Evolutionary conservation across 345 rosid genomes (phyloP), one percentile per base, ranked within the genome.

Genomic region (Chamaenerion angustifolium): DNA sequence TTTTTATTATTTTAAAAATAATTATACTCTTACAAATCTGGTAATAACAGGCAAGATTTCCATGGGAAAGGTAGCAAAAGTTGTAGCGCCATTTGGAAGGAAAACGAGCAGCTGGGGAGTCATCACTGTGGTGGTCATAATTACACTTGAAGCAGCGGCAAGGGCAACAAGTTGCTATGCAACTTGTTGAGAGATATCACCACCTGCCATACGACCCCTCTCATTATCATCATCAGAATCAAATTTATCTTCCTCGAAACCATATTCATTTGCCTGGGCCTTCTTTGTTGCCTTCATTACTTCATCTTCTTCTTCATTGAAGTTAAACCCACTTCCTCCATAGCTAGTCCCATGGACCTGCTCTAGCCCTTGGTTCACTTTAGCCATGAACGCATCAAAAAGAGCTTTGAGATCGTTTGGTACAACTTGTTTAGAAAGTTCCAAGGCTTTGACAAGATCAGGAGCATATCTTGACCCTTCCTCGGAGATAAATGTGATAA

Each of bases 291-390:
- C 98, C 58, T 64, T 80, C 65, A 93, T 80, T 56, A 78, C 83
- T 69, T 92, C 98, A 71, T 87, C 93, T 65, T 84, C 98, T 77
- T 87, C 98, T 69, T 87, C 98, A 52, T 87, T 84, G 68, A 87
- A 92, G 64, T 92, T 92, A 66, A 87, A 92, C 42, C 98, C 96
- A 70, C 95, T 92, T 51, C 98, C 98, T 60, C 98, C 96, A 52
- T 87, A 87, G 54, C 95, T 95, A 55, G 96, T 87, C 56, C 96
- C 96, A 65, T 87, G 96, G 56, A 89, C 89, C 73, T 87, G 95
- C 73, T 92, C 95, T 49, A 82, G 76, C 45, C 96, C 96, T 68
- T 87, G 95, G 68, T 68, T 92, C 55, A 92, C 98, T 71, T 80
- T 92, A 10, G 77, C 81, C 95, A 84, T 78, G 64, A 87, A 92